A percentile compares a stretch with the other conserved stretches of the same genome.
Evolutionary conservation across 805 yeast genomes (phyloP).

Genomic region (Cyberlindnera saturnus): DNA sequence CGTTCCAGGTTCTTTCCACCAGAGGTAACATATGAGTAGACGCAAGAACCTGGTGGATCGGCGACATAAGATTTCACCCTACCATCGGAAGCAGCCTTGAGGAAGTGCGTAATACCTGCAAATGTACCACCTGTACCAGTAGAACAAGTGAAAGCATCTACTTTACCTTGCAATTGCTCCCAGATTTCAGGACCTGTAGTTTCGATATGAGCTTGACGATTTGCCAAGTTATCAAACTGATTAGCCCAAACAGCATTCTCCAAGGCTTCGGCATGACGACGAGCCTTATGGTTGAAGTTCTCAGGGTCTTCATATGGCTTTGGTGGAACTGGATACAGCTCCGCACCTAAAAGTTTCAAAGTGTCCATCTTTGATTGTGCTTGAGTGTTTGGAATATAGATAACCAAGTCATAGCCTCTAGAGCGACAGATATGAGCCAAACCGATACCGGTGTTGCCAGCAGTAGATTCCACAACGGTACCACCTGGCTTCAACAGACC

Average conservation of each 20-base stretch:
- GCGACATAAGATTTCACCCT: conserved; percentile 64
- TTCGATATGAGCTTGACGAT: conserved; percentile 81
- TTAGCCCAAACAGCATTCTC: conserved; percentile 89
- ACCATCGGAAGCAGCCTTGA: conserved; percentile 64
- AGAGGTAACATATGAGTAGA: conserved; percentile 70
- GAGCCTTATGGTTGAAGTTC: conserved; percentile 84
- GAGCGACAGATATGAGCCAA: conserved; percentile 77
- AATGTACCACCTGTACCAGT: conserved; percentile 94
- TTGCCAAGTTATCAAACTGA: conserved; percentile 85
- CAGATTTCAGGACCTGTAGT: conserved; percentile 93
- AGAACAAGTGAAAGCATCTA: conserved; percentile 83
- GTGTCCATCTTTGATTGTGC: conserved; percentile 74
- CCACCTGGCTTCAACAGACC: conserved; percentile 71
- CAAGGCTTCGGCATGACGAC: conserved; percentile 70
- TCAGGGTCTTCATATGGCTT: conserved; percentile 76
- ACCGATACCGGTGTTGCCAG: conserved; percentile 95
- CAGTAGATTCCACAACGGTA: conserved; percentile 88
- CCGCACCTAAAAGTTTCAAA: conserved; percentile 72
- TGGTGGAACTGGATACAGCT: conserved; percentile 84
- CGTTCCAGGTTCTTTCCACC: conserved; percentile 64
- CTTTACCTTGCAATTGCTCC: conserved; percentile 72
- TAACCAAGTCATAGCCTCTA: conserved; percentile 77
- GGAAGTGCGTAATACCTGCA: conserved; percentile 77
- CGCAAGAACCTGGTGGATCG: conserved; percentile 90
- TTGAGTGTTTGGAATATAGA: conserved; percentile 90